Evolutionary conservation across 257 asterid genomes (phyloP).

Genomic region (Primulina tabacum): DNA sequence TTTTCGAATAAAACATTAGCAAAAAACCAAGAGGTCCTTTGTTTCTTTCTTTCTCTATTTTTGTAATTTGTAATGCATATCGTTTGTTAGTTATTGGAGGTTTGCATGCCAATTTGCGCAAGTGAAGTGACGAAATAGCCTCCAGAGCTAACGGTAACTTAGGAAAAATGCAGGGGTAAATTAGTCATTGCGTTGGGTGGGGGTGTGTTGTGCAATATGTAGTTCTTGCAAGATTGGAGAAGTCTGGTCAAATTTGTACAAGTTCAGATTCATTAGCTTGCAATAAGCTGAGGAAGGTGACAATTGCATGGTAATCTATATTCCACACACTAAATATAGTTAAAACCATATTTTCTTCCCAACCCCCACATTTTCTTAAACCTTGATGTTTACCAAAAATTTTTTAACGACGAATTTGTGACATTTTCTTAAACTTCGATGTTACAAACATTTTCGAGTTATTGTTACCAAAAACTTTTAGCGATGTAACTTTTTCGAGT

Average conservation of each 20-base stretch:
- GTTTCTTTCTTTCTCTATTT: background rate
- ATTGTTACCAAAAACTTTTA: no score
- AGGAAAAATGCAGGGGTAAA: background rate
- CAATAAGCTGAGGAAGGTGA: background rate
- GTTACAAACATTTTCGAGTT: no score
- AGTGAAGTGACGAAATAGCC: background rate
- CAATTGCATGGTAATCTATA: background rate
- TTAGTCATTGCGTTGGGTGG: background rate
- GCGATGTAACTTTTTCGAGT: no score
- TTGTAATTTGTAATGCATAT: slow-evolving; percentile 8
- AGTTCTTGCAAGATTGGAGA: background rate
- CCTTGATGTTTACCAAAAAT: no score
- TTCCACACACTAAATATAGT: background rate
- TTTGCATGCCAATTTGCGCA: slow-evolving; percentile 4
- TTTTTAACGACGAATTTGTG: no score
- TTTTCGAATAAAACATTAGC: background rate
- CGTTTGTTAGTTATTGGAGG: slow-evolving; percentile 28
- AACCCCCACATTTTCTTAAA: no score
- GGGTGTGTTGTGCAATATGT: background rate
- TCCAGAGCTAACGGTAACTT: no score
- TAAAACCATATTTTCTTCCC: no score
- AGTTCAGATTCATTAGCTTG: background rate
- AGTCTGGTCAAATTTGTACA: background rate
- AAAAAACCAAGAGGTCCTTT: background rate
- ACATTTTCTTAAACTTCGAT: no score